Conservation (phyloP, 192 early-diverging fungal species). For the Umbelopsis sp. region DNA sequence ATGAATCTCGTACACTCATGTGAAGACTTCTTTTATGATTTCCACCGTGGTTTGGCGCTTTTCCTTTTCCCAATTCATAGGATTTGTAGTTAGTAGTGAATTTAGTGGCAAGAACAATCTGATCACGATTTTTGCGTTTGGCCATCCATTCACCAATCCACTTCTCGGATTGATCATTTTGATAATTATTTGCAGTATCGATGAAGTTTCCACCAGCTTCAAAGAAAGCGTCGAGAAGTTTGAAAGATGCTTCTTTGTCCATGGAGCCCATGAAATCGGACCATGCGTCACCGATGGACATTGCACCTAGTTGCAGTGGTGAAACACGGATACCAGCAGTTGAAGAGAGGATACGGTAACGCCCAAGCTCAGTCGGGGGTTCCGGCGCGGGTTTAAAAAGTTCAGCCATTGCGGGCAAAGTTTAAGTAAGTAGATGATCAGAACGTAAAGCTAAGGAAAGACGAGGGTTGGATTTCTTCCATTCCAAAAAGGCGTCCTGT, state of each 20-base stretch:
- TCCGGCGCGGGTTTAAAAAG: neutral
- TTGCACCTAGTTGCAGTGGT: slow-evolving; percentile 41
- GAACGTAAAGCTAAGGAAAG: too few relatives aligned
- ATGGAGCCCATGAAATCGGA: neutral
- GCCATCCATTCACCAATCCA: slow-evolving; percentile 60
- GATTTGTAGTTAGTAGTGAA: slow-evolving; percentile 26
- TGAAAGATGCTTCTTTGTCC: slow-evolving; percentile 42
- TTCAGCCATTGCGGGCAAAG: neutral
- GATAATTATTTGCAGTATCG: slow-evolving; percentile 58
- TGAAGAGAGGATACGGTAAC: slow-evolving; percentile 5
- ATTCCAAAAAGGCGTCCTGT: too few relatives aligned
- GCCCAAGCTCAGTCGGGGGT: neutral
- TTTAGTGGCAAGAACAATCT: slow-evolving; percentile 63
- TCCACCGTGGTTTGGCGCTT: slow-evolving; percentile 27
- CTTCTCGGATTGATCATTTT: slow-evolving; percentile 54
- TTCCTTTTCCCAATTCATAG: slow-evolving; percentile 6
- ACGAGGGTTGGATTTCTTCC: too few relatives aligned
- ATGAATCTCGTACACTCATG: slow-evolving; percentile 53
- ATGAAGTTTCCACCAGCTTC: slow-evolving; percentile 54
- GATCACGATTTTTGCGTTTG: slow-evolving; percentile 44
- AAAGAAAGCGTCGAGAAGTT: slow-evolving; percentile 51
- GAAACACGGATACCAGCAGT: slow-evolving; percentile 41
- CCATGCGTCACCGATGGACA: slow-evolving; percentile 23
- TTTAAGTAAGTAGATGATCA: too few relatives aligned
- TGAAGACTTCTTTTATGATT: slow-evolving; percentile 48